These are phyloP conservation scores for Marchantia paleacea DNA, from an alignment of 225 moss, liverwort and hornwort genomes.

Conservation along the genomic window DNA sequence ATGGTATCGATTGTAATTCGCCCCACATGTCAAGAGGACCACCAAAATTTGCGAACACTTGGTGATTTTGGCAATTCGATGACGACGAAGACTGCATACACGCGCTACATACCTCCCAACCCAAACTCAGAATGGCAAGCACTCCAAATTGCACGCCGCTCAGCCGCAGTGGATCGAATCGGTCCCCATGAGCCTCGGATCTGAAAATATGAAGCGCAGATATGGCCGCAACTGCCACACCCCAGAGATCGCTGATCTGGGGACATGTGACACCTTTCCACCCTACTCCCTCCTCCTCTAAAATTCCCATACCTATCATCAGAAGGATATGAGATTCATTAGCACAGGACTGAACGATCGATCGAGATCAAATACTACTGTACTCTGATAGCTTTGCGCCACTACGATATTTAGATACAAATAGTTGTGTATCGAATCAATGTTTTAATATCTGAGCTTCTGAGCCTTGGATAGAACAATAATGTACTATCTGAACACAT, in stretches of 20 bases:
- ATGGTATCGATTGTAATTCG: constrained; percentile 60
- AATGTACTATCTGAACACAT: too few species aligned
- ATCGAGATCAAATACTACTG: not conserved
- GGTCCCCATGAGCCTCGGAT: constrained; percentile 52
- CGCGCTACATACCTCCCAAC: constrained; percentile 61
- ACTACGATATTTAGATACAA: not conserved
- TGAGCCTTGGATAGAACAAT: too few species aligned
- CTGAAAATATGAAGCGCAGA: constrained; percentile 80
- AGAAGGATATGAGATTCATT: not conserved
- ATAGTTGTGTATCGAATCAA: not conserved
- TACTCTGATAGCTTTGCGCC: too few species aligned
- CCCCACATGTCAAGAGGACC: not conserved
- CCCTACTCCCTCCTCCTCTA: constrained; percentile 85
- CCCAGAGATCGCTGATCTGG: constrained; percentile 74
- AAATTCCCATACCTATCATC: constrained; percentile 72
- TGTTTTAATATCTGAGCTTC: too few species aligned
- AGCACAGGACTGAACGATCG: not conserved
- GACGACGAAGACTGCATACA: constrained; percentile 25
- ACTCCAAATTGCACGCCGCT: constrained; percentile 75
- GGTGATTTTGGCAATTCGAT: constrained; percentile 32
- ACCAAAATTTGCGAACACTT: too few species aligned
- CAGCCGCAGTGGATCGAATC: constrained; percentile 61
- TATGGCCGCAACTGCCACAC: constrained; percentile 61
- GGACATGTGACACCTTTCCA: constrained; percentile 76
- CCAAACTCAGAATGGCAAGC: constrained; percentile 50